Evolutionary conservation across 306 rosid species (phyloP), one percentile per base, ranked within the genome.

Genomic region (Carpinus fangiana): DNA sequence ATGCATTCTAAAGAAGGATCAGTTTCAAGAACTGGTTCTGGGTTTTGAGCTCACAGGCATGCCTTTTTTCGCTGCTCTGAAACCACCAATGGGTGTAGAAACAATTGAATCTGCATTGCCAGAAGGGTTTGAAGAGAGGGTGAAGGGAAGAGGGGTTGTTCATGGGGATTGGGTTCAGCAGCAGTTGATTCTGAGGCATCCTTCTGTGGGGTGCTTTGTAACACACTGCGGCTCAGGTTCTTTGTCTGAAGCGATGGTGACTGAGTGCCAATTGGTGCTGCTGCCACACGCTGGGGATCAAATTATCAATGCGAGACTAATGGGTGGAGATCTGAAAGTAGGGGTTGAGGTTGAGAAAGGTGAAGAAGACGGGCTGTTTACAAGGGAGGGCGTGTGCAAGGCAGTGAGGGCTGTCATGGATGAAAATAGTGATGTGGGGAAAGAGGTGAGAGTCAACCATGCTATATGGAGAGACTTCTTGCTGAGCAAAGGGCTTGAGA

Each of bases 181-280:
- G 9, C 92, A 85, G 64, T 34, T 81, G 75, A 83, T 93, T 21
- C 70, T 91, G 81, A 84, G 76, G 66, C 95, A 90, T 82, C 88
- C 90, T 38, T 90, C 93, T 1, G 90, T 93, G 41, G 98, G 96
- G 43, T 91, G 94, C 83, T 91, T 90, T 73, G 91, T 93, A 17
- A 89, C 98, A 7, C 96, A 93, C 70, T 90, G 94, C 47, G 96
- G 98, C 21, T 80, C 93, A 1, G 94, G 96, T 18, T 89, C 98
- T 41, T 48, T 89, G 45, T 73, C 84, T 31, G 96, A 93, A 85
- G 93, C 85, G 5, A 45, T 88, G 81, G 72, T 85, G 73, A 89
- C 12, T 45, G 82, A 88, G 41, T 87, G 90, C 48, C 94, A 88
- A 67, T 14, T 91, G 62, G 92, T 91, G 45, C 70, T 90, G 9